phyloP scores from a whole-genome alignment of 176 grass and related monocot species.

The Phragmites australis region DNA sequence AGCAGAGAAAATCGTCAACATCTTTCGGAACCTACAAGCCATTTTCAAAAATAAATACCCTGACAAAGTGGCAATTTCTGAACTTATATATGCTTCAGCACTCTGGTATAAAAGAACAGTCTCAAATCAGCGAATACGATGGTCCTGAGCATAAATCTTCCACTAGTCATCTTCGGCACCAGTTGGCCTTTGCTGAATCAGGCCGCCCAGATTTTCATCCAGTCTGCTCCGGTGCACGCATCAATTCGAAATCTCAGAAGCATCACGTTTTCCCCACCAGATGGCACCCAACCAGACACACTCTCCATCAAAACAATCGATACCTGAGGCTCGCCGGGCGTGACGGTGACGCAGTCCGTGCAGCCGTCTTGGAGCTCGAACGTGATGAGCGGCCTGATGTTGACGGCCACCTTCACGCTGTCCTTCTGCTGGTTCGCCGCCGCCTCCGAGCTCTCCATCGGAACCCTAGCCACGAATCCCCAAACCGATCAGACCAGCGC shows the following conservation, averaged over 20 bases:
- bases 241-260: slow-evolving; percentile 1
- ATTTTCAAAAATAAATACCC: slow-evolving; percentile 1
- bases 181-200: not conserved
- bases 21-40: slow-evolving; percentile 19
- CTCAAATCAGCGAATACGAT: not conserved
- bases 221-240: not conserved
- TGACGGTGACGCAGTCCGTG: slow-evolving; percentile 77
- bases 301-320: not conserved
- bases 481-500: not conserved
- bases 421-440: slow-evolving; percentile 51
- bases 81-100: not conserved
- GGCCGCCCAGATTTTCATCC: not conserved
- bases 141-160: not conserved
- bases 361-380: slow-evolving; percentile 75
- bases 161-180: not conserved
- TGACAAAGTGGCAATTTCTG: not conserved
- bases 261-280: not conserved
- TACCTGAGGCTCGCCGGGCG: slow-evolving; percentile 91
- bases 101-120: not conserved
- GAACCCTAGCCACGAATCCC: slow-evolving; percentile 31
- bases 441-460: slow-evolving; percentile 57
- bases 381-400: slow-evolving; percentile 90
- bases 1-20: slow-evolving; percentile 1
- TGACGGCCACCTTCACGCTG: slow-evolving; percentile 89
- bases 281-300: not conserved